Conservation (phyloP, 1,284 basidiomycete genomes). For the Golubevia pallescens region DNA sequence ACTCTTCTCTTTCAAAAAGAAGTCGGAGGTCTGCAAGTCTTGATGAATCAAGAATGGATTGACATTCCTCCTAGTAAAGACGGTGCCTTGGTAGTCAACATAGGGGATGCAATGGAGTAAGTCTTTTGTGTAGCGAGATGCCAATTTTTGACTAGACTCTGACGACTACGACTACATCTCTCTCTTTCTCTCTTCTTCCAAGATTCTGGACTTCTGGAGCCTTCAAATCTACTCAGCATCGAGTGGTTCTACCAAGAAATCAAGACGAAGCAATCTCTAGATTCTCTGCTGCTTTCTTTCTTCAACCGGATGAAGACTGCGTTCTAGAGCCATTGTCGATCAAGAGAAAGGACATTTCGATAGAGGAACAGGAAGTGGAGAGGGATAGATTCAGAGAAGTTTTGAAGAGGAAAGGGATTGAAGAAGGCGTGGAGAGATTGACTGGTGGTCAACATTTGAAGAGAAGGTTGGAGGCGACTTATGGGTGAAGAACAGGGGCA, state of each 20-base stretch:
- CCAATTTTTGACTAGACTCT: too few relatives aligned
- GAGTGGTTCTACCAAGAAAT: conserved; percentile 34
- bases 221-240: conserved; percentile 41
- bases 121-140: too few relatives aligned
- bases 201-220: conserved; percentile 41
- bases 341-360: too few relatives aligned
- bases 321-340: conserved; percentile 21
- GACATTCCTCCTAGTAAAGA: conserved; percentile 6
- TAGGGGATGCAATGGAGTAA: conserved; percentile 45
- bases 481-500: too few relatives aligned
- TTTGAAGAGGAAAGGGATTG: conserved; percentile 29
- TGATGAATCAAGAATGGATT: conserved; percentile 4
- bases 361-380: too few relatives aligned
- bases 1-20: conserved; percentile 49
- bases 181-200: not conserved
- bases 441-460: conserved; percentile 36
- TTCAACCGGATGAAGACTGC: conserved; percentile 40
- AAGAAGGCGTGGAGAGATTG: conserved; percentile 12
- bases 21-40: conserved; percentile 45
- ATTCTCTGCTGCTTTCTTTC: conserved; percentile 48
- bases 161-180: not conserved
- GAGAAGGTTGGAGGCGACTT: conserved; percentile 14
- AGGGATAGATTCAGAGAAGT: conserved; percentile 2
- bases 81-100: conserved; percentile 44
- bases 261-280: conserved; percentile 26